These are phyloP conservation scores for Alternaria viburni DNA, from an alignment of 2,329 filamentous ascomycete species.

Conservation along the genomic window DNA sequence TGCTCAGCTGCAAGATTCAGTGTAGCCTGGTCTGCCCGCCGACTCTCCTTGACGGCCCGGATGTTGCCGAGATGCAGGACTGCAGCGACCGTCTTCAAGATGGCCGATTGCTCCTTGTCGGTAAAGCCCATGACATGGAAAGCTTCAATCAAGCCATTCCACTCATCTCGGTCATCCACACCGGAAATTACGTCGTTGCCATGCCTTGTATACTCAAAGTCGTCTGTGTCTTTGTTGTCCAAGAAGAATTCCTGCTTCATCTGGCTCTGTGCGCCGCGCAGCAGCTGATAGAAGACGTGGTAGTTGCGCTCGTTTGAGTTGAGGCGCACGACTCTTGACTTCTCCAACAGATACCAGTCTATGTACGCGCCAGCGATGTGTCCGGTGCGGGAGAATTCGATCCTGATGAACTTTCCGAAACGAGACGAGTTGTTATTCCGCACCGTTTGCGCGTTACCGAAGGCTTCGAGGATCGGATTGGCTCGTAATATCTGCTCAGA, in stretches of 20 bases:
- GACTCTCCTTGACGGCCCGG: constrained; percentile 85
- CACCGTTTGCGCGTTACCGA: constrained; percentile 97
- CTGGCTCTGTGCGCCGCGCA: constrained; percentile 77
- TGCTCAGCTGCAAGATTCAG: constrained; percentile 76
- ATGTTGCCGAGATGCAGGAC: constrained; percentile 95
- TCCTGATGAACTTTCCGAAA: constrained; percentile 98
- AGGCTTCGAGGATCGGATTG: constrained; percentile 96
- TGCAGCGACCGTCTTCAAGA: constrained; percentile 86
- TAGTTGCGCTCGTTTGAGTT: constrained; percentile 92
- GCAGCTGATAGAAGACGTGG: constrained; percentile 94
- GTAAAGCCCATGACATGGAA: constrained; percentile 95
- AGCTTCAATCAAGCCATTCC: constrained; percentile 87
- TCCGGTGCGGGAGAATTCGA: constrained; percentile 87
- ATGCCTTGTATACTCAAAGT: constrained; percentile 89
- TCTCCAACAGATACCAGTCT: constrained; percentile 97
- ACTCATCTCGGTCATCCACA: constrained; percentile 89
- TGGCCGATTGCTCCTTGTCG: constrained; percentile 79
- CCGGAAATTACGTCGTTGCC: constrained; percentile 92
- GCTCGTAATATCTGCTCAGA: constrained; percentile 96
- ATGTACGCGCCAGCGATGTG: constrained; percentile 96
- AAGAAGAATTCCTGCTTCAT: constrained; percentile 81
- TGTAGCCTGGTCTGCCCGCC: constrained; percentile 87
- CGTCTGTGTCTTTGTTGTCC: constrained; percentile 74
- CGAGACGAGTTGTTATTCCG: constrained; percentile 98
- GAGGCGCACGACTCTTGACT: constrained; percentile 92